Conservation (phyloP, 164 flowering plant species). For the Dillenia turbinata region DNA sequence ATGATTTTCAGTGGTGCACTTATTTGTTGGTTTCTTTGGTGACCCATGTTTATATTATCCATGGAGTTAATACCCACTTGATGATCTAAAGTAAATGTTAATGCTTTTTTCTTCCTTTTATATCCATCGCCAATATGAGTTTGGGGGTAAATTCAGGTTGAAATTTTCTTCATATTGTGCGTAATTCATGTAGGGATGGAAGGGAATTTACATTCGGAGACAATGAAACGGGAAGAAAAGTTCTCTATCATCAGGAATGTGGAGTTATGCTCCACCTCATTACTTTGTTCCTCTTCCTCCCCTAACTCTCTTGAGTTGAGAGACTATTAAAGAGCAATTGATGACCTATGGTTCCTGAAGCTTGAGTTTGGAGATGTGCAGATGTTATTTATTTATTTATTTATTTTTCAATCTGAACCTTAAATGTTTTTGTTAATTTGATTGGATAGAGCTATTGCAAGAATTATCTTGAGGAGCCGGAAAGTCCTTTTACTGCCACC, state of each 20-base stretch:
- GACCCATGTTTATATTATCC: no score
- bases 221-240: slow-evolving; percentile 47
- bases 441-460: slow-evolving; percentile 73
- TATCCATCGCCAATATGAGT: no score
- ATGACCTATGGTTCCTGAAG: slow-evolving; percentile 28
- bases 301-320: slow-evolving; percentile 51
- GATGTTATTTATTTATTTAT: no score
- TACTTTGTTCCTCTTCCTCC: no score
- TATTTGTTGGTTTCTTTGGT: no score
- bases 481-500: slow-evolving; percentile 15
- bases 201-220: slow-evolving; percentile 43
- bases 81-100: no score
- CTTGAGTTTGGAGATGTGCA: slow-evolving; percentile 62
- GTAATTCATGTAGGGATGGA: slow-evolving; percentile 57
- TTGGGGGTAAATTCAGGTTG: not conserved
- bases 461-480: slow-evolving; percentile 46
- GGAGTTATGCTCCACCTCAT: slow-evolving; percentile 26
- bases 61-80: no score
- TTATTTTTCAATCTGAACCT: slow-evolving; percentile 50
- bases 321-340: slow-evolving; percentile 48
- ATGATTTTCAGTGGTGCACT: no score
- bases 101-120: no score
- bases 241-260: slow-evolving; percentile 37
- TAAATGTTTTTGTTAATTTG: slow-evolving; percentile 58
- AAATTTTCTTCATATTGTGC: slow-evolving; percentile 1